These are phyloP conservation scores for Aspergillus pseudotamarii DNA, from an alignment of 2,329 filamentous ascomycete genomes.

Conservation along the genomic window DNA sequence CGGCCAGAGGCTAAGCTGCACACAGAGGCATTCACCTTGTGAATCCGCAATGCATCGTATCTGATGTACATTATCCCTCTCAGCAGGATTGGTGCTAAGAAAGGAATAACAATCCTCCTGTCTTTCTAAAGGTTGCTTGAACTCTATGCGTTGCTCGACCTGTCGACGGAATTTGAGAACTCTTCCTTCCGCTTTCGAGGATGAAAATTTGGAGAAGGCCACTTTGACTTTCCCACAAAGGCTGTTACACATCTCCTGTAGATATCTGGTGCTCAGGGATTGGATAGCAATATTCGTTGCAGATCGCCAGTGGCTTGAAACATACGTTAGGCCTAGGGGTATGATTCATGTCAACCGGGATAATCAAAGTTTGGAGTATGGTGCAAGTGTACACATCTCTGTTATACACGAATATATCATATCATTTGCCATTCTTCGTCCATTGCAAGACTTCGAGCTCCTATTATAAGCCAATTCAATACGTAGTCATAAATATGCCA, in stretches of 20 bases:
- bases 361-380: no score
- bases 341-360: not conserved
- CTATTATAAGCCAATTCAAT: not conserved
- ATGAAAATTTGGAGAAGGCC: not conserved
- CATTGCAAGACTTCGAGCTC: not conserved
- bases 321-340: conserved; percentile 13
- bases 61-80: not conserved
- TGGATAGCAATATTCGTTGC: conserved; percentile 20
- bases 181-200: not conserved
- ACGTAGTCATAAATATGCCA: conserved; percentile 13
- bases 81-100: conserved; percentile 8
- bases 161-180: conserved; percentile 9
- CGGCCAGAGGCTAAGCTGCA: conserved; percentile 19
- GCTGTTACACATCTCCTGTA: not conserved
- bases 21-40: not conserved
- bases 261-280: not conserved
- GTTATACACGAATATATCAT: not conserved
- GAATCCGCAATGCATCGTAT: conserved; percentile 11
- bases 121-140: conserved; percentile 24
- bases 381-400: not conserved
- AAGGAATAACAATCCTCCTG: conserved; percentile 21
- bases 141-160: conserved; percentile 15
- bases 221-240: conserved; percentile 5
- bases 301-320: conserved; percentile 23
- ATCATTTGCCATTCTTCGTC: not conserved